Evolutionary conservation across 192 early-diverging fungal genomes (phyloP).

Genomic region (Entophlyctis luteolus): DNA sequence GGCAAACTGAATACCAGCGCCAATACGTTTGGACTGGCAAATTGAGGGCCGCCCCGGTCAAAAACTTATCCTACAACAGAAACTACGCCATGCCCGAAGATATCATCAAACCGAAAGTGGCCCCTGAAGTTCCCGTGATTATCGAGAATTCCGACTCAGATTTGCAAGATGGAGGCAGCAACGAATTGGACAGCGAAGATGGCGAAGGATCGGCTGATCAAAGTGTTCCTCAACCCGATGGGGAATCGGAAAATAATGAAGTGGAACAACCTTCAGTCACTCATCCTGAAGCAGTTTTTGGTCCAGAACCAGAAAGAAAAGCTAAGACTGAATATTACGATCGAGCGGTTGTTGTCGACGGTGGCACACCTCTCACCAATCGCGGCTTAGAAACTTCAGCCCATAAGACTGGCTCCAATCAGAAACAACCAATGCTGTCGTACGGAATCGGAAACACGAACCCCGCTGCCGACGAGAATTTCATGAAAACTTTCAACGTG

Average conservation of each 20-base stretch:
- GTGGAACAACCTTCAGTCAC: too few relatives aligned
- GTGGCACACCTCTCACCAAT: too few relatives aligned
- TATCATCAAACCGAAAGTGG: constrained; percentile 12
- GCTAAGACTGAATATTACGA: background rate
- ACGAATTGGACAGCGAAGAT: background rate
- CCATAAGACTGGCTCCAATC: background rate
- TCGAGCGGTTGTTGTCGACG: background rate
- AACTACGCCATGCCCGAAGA: constrained; percentile 12
- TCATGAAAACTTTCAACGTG: constrained; percentile 20
- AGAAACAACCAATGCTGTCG: background rate
- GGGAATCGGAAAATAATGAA: too few relatives aligned
- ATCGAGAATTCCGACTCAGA: background rate
- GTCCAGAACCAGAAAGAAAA: background rate
- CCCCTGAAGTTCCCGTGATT: background rate
- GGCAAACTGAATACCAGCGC: constrained; percentile 16
- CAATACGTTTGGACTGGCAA: constrained; percentile 4
- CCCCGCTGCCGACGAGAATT: constrained; percentile 4
- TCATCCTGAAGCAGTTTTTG: constrained; percentile 6
- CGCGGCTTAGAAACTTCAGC: background rate
- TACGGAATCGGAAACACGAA: constrained; percentile 20
- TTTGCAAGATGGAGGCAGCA: background rate
- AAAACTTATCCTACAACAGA: background rate
- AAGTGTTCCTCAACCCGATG: background rate
- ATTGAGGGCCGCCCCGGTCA: too few relatives aligned
- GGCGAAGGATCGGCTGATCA: background rate